Base-by-base conservation (phyloP, 371 early-diverging fungal species). In the Fennellomyces sp. region DNA sequence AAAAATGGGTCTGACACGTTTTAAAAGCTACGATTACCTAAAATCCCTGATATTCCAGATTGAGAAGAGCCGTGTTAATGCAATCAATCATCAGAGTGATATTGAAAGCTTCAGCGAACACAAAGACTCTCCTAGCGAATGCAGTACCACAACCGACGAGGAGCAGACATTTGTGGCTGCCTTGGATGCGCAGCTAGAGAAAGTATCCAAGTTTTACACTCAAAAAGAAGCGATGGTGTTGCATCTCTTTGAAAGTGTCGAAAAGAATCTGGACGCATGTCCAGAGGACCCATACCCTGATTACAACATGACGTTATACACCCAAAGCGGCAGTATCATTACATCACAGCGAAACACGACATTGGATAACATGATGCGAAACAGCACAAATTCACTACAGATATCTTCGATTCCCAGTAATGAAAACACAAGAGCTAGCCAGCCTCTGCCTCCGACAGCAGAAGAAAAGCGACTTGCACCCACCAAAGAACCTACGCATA, bases 161-260 rank as follows among this genome's bases (percentile, higher is more conserved):
- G 56, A 60, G 8, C 15, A 49, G 6, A 19, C 17, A 12, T 60
- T 65, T 23, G 23, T 31, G 23, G 23, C 49, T 17, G 61, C 53
- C 26, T 29, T 63, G 23, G 55, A 58, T 56, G 21, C 23, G 12
- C 68, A 68, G 21, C 60, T 68, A 21, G 52, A 68, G 0, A 68
- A 68, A 42, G 56, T 68, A 17, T n/a, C 28, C n/a, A 38, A 57
- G 13, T 68, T 68, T 25, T 68, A 47, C 31, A 21, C 23, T 3
- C 17, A 36, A n/a, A 63, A 53, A 47, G 54, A 52, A 17, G 13
- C n/a, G 2, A 52, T 56, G 2, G 26, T 63, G 12, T 26, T 41
- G 10, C 10, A 28, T 12, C 56, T 59, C 10, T 52, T 63, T 15
- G 60, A 61, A 7, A 38, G 50, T 10, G 47, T 63, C 19, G 58